Conservation (phyloP, 805 yeast species). For the Metschnikowia lachancei region DNA sequence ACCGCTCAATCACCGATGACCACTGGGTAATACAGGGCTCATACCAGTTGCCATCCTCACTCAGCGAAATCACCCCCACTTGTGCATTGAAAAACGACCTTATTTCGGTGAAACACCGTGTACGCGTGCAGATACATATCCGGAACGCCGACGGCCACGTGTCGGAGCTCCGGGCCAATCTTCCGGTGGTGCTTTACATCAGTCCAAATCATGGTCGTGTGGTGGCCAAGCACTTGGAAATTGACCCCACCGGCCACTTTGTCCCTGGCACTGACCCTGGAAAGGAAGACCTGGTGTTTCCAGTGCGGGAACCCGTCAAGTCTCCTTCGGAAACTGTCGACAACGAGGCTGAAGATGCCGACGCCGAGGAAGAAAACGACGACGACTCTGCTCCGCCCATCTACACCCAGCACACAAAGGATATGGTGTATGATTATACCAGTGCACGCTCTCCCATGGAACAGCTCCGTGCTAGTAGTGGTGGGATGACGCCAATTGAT, state of each 20-base stretch:
- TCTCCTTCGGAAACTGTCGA: conserved; percentile 1
- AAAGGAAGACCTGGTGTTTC: conserved; percentile 31
- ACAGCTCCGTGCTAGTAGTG: conserved; percentile 28
- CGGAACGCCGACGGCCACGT: conserved; percentile 49
- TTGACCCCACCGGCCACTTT: conserved; percentile 30
- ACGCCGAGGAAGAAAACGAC: conserved; percentile 21
- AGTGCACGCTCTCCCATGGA: conserved; percentile 37
- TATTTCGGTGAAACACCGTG: conserved; percentile 45
- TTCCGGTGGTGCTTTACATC: conserved; percentile 46
- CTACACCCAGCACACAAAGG: conserved; percentile 39
- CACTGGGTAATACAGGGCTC: conserved; percentile 46
- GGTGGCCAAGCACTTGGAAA: conserved; percentile 32
- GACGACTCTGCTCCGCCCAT: conserved; percentile 43
- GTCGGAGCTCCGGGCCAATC: conserved; percentile 51
- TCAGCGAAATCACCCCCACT: conserved; percentile 44
- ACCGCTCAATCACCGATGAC: conserved; percentile 28
- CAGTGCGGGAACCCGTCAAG: conserved; percentile 21
- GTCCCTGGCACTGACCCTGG: conserved; percentile 17
- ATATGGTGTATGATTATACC: conserved; percentile 36
- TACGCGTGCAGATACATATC: conserved; percentile 44
- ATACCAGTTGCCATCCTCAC: conserved; percentile 39
- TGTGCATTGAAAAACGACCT: conserved; percentile 40
- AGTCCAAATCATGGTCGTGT: conserved; percentile 41
- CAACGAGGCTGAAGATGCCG: conserved; percentile 1
- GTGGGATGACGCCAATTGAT: conserved; percentile 20